A percentile compares a stretch with the other conserved stretches of the same genome.
Evolutionary conservation across 192 early-diverging fungal species (phyloP).

Genomic region (Haplosporangium gracile): DNA sequence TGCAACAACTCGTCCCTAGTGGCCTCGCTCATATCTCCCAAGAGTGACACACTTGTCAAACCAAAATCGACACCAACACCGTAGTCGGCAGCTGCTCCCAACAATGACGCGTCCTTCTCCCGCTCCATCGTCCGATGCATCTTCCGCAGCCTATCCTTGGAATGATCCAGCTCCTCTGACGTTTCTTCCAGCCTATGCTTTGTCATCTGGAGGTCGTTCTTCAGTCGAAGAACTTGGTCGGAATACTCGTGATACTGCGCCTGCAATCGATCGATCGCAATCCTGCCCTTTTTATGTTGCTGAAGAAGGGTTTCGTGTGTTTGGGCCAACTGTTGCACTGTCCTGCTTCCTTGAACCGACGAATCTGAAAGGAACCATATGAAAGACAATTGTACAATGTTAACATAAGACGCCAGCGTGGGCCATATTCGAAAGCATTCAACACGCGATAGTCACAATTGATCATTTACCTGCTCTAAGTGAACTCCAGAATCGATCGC

Average conservation of each 20-base stretch:
- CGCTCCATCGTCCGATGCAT: slow-evolving; percentile 19
- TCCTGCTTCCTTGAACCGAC: background rate
- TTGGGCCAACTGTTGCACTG: slow-evolving; percentile 12
- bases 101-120: background rate
- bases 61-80: background rate
- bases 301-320: slow-evolving; percentile 9
- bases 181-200: slow-evolving; percentile 23
- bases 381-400: background rate
- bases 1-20: slow-evolving; percentile 38
- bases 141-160: slow-evolving; percentile 11
- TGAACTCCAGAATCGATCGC: slow-evolving; percentile 18
- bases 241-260: slow-evolving; percentile 29
- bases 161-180: slow-evolving; percentile 11
- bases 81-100: background rate
- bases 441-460: background rate
- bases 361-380: slow-evolving; percentile 8
- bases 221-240: slow-evolving; percentile 23
- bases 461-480: slow-evolving; percentile 15
- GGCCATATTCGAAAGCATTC: background rate
- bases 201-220: slow-evolving; percentile 37
- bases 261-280: slow-evolving; percentile 31
- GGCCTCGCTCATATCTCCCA: slow-evolving; percentile 34
- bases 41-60: background rate
- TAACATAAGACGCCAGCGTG: background rate
- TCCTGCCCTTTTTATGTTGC: slow-evolving; percentile 22